A percentile compares a stretch with the other conserved stretches of the same genome.
Conservation (phyloP, 441 rosid species). For the Omphalea diandra region DNA sequence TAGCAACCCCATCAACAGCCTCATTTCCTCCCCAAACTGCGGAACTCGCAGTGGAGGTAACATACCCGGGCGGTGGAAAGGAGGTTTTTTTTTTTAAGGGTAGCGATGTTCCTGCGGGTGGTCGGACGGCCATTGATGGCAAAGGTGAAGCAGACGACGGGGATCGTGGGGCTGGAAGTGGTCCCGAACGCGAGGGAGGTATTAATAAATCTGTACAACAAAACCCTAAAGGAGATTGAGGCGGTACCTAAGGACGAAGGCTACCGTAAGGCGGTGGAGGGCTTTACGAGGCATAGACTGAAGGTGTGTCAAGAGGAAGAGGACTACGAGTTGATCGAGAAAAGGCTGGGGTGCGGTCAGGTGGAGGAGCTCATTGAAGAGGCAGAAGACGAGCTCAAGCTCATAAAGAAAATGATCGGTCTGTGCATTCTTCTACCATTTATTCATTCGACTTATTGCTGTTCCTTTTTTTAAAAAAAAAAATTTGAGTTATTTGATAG, state of each 20-base stretch:
- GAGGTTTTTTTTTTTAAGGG: no score
- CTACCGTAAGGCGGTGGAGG: conserved; percentile 87
- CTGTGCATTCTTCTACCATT: no score
- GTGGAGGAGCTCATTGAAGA: conserved; percentile 95
- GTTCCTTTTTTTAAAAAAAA: no score
- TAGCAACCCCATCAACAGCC: neutral
- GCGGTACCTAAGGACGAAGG: conserved; percentile 89
- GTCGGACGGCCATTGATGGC: conserved; percentile 88
- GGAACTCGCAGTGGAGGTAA: neutral
- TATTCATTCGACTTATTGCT: no score
- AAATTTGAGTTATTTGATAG: no score
- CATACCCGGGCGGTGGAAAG: no score
- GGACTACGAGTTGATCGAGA: conserved; percentile 80
- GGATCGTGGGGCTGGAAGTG: conserved; percentile 85
- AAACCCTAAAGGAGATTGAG: conserved; percentile 84
- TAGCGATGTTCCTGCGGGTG: conserved; percentile 66
- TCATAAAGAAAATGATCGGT: conserved; percentile 88
- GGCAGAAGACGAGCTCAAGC: conserved; percentile 89
- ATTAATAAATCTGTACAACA: conserved; percentile 64
- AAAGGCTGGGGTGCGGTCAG: conserved; percentile 80
- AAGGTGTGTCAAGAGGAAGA: conserved; percentile 69
- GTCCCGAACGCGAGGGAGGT: conserved; percentile 86
- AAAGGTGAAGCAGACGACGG: conserved; percentile 81
- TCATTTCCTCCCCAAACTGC: neutral
- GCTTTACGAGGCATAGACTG: conserved; percentile 71